A percentile compares a stretch with the other conserved stretches of the same genome.
These are phyloP conservation scores for Penicillium argentinense DNA, from an alignment of 495 filamentous ascomycete genomes.

Conservation along the genomic window DNA sequence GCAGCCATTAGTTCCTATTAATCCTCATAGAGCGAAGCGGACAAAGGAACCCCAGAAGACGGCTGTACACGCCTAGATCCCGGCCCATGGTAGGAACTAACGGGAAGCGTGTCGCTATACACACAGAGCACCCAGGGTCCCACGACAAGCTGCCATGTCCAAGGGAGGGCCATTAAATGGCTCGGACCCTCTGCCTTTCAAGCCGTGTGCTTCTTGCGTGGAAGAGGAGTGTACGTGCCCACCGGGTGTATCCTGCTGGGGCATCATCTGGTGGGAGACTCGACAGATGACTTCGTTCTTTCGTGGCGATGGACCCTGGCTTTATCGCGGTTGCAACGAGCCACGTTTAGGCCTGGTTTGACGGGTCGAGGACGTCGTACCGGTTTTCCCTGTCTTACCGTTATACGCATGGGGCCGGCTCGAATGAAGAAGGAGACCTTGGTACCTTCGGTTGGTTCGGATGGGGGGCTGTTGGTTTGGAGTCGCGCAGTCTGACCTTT, in stretches of 20 bases:
- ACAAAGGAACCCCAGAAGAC: constrained; percentile 46
- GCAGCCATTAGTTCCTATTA: constrained; percentile 49
- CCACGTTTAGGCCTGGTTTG: too few relatives aligned
- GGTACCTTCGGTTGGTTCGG: constrained; percentile 25
- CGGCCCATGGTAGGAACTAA: neutral
- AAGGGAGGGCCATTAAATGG: too few relatives aligned
- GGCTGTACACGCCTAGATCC: constrained; percentile 17
- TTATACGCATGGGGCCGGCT: neutral
- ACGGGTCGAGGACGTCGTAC: too few relatives aligned
- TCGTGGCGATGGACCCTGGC: too few relatives aligned
- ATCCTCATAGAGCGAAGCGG: constrained; percentile 47
- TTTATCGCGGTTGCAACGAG: too few relatives aligned
- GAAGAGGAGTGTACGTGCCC: too few relatives aligned
- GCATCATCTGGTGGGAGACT: too few relatives aligned
- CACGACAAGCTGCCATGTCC: neutral
- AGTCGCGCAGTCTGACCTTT: constrained; percentile 58
- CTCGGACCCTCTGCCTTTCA: too few relatives aligned
- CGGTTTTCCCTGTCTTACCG: too few relatives aligned
- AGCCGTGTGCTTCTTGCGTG: too few relatives aligned
- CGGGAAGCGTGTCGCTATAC: constrained; percentile 19
- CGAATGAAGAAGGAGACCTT: neutral
- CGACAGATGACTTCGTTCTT: too few relatives aligned
- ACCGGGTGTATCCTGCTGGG: too few relatives aligned
- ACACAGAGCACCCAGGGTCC: constrained; percentile 18
- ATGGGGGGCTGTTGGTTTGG: constrained; percentile 11